These are phyloP conservation scores for Nothophytophthora sp. DNA, from an alignment of 352 stramenopile species.

Conservation along the genomic window DNA sequence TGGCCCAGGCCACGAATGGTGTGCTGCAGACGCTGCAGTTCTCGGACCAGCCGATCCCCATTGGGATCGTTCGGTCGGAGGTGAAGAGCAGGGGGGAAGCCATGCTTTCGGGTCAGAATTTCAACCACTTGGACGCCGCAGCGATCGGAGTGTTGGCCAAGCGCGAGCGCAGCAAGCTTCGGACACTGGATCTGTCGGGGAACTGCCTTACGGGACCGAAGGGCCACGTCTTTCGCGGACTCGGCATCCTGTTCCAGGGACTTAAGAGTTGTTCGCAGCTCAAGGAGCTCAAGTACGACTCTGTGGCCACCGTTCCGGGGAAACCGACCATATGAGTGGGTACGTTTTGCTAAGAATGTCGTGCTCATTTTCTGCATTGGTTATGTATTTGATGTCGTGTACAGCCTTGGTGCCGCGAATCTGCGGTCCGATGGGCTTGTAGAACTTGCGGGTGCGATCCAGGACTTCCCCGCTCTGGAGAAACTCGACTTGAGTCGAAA, in stretches of 20 bases:
- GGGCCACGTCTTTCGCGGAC: conserved; percentile 60
- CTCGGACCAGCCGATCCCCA: conserved; percentile 36
- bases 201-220: conserved; percentile 52
- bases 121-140: conserved; percentile 63
- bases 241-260: conserved; percentile 40
- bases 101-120: conserved; percentile 25
- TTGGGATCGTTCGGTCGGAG: conserved; percentile 31
- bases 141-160: conserved; percentile 54
- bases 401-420: conserved; percentile 35
- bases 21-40: conserved; percentile 53
- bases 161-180: conserved; percentile 46
- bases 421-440: conserved; percentile 62
- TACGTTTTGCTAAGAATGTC: too few relatives aligned
- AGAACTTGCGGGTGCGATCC: conserved; percentile 42
- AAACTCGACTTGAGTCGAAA: conserved; percentile 56
- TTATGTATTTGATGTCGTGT: not conserved
- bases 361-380: not conserved
- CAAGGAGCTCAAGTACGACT: conserved; percentile 54
- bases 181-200: conserved; percentile 48
- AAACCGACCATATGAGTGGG: too few relatives aligned
- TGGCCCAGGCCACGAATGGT: conserved; percentile 42
- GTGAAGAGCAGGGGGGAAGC: conserved; percentile 28
- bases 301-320: too few relatives aligned
- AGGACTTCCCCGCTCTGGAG: conserved; percentile 38
- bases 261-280: conserved; percentile 54